Evolutionary conservation across 2,329 filamentous ascomycete genomes (phyloP).

Genomic region (Colletotrichum viniferum): DNA sequence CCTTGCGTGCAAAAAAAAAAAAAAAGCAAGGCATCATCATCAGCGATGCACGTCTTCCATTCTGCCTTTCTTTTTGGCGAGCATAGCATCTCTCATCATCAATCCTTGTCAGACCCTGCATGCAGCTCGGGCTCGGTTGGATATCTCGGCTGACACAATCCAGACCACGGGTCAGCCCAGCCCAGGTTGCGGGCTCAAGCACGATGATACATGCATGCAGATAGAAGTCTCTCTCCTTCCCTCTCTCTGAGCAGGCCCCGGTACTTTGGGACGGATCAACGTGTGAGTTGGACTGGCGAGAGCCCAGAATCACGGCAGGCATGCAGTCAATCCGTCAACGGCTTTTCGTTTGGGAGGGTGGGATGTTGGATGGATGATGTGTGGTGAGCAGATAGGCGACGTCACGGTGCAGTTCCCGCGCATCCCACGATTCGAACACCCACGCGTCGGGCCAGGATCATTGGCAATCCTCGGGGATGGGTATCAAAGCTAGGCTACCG

Average conservation of each 20-base stretch:
- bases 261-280: not conserved
- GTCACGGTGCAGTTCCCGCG: slow-evolving; percentile 15
- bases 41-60: not conserved
- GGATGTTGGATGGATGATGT: not conserved
- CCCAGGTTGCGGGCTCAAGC: not conserved
- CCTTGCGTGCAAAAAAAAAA: not conserved
- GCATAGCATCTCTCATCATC: not conserved
- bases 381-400: slow-evolving; percentile 12
- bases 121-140: slow-evolving; percentile 1
- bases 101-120: slow-evolving; percentile 15
- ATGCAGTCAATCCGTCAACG: not conserved
- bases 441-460: not conserved
- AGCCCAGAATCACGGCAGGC: not conserved
- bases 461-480: not conserved
- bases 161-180: not conserved
- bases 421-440: not conserved
- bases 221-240: not conserved
- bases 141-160: not conserved
- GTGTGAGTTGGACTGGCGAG: not conserved
- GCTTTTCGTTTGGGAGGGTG: not conserved
- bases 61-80: not conserved
- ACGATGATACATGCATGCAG: not conserved
- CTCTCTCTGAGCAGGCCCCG: not conserved
- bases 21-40: not conserved
- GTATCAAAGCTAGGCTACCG: not conserved